Evolutionary conservation across 306 rosid genomes (phyloP), one percentile per base, ranked within the genome.

Genomic region (Corylus avellana): DNA sequence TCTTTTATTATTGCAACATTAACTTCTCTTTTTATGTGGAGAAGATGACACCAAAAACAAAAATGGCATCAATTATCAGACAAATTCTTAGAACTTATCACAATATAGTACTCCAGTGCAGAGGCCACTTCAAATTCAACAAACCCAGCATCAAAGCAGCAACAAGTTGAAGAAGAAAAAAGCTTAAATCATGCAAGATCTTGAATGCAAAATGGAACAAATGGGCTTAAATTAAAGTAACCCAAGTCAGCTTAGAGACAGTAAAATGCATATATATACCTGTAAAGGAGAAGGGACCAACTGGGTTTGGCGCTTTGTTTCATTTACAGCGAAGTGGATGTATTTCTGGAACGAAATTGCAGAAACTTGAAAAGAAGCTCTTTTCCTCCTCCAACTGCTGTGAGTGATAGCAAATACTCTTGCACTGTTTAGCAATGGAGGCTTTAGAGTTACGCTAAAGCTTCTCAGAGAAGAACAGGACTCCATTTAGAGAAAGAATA

Each of bases 281-380:
- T 85, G 91, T 7, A 85, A 76, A 53, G 88, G 77, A 68, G 91
- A 83, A n/a, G 87, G 79, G 8, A 12, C 48, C 77, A 88, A 78
- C 63, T 83, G 87, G 84, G 89, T 85, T 51, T 64, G 85, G 48
- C 70, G 82, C 50, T 83, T 80, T 50, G 91, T 80, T 57, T 88
- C 84, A 29, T 85, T 82, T 70, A 80, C 56, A 83, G 89, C 84
- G 22, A 85, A 85, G 70, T 83, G 80, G 18, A 85, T 71, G 77
- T 78, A 88, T 72, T 85, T 83, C 77, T 78, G 66, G 79, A 80
- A 88, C 7, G 91, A 88, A 68, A 69, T 25, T 61, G 89, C 77
- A 54, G 83, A 83, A 71, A 69, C 64, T 62, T 79, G 79, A 39
- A 73, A 1, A 55, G 62, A 63, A 25, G 80, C 77, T 53, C 87